Evolutionary conservation across 345 rosid genomes (phyloP).

Genomic region (Streptanthus diversifolius): DNA sequence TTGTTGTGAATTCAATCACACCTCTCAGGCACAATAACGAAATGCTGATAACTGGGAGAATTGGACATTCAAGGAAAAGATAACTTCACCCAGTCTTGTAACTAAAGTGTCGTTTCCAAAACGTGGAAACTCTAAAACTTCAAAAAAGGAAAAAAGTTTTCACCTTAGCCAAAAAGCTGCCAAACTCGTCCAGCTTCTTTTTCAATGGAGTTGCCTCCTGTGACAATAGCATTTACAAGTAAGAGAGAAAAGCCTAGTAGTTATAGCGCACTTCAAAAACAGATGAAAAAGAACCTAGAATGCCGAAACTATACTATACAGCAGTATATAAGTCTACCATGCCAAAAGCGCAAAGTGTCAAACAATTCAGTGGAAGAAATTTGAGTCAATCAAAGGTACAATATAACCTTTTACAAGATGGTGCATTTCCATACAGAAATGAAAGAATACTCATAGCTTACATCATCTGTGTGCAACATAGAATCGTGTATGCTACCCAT

Average conservation of each 20-base stretch:
- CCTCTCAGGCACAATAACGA: not conserved
- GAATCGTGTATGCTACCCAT: constrained; percentile 99
- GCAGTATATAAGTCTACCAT: not conserved
- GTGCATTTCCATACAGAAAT: not conserved
- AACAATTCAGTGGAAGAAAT: not conserved
- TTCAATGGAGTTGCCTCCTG: constrained; percentile 96
- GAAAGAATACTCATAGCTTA: constrained; percentile 37
- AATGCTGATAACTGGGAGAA: constrained; percentile 7
- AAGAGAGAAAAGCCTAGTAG: not conserved
- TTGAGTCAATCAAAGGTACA: constrained; percentile 1
- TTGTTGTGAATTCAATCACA: not conserved
- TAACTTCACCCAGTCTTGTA: constrained; percentile 1
- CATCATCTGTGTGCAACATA: constrained; percentile 91
- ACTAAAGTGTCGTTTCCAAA: not conserved
- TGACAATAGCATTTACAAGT: constrained; percentile 32
- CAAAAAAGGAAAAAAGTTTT: constrained; percentile 18
- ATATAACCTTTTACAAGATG: not conserved
- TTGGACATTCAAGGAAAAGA: constrained; percentile 8
- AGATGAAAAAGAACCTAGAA: constrained; percentile 1
- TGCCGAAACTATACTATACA: constrained; percentile 7
- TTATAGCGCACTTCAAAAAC: constrained; percentile 14
- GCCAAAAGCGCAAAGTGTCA: not conserved
- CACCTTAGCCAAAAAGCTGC: constrained; percentile 97
- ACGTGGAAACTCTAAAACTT: not conserved
- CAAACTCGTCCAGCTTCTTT: constrained; percentile 98